phyloP scores from a whole-genome alignment of 2,329 filamentous ascomycete species.

The Ophiostoma perfectum region DNA sequence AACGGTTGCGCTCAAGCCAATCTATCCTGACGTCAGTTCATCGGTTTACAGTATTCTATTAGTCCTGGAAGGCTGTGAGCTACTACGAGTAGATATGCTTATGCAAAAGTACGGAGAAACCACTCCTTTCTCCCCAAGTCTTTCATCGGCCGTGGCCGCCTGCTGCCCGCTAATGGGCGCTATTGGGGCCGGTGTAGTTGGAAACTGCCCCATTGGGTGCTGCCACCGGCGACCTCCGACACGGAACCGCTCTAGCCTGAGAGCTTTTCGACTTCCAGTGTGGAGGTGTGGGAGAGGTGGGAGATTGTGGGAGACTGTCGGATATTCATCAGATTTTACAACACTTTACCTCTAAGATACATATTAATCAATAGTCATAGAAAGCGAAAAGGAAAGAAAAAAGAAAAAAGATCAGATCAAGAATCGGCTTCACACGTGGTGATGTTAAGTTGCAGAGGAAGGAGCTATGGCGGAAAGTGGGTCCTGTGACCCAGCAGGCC shows the following conservation, averaged over 20 bases:
- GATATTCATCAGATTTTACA: background rate
- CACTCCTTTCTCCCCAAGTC: background rate
- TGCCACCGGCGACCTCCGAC: slow-evolving; percentile 6
- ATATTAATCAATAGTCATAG: too few relatives aligned
- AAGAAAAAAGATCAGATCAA: background rate
- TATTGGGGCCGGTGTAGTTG: background rate
- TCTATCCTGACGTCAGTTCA: background rate
- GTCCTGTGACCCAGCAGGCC: slow-evolving; percentile 9
- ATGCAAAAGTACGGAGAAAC: background rate
- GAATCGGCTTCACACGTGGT: background rate
- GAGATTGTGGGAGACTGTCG: background rate
- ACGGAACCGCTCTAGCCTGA: background rate
- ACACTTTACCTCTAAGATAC: too few relatives aligned
- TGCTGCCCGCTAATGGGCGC: background rate
- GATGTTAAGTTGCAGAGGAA: background rate
- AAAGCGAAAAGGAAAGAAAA: too few relatives aligned
- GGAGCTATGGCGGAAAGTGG: slow-evolving; percentile 8
- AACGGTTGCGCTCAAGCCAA: too few relatives aligned
- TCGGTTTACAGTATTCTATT: background rate
- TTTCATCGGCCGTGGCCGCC: slow-evolving; percentile 4
- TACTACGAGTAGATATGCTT: background rate
- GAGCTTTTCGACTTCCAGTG: background rate
- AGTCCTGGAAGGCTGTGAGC: background rate
- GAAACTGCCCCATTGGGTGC: background rate
- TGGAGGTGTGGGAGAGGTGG: background rate